phyloP scores from a whole-genome alignment of 805 yeast species.

The Ogataea trehalophila region DNA sequence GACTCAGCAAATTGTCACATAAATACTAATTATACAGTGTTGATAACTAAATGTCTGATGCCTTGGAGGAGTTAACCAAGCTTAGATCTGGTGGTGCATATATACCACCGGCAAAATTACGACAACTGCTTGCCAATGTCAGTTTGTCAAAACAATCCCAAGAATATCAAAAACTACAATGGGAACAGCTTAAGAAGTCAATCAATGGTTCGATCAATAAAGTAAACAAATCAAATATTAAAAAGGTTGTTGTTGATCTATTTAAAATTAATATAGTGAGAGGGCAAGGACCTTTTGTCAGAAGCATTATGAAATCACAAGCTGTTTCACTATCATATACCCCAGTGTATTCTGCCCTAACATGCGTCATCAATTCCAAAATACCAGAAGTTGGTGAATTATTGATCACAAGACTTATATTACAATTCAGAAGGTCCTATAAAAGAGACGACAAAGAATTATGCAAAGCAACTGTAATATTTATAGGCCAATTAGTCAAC shows the following conservation, averaged over 20 bases:
- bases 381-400: constrained; percentile 66
- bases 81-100: constrained; percentile 43
- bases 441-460: constrained; percentile 39
- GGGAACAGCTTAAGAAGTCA: constrained; percentile 48
- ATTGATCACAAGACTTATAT: constrained; percentile 45
- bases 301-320: constrained; percentile 53
- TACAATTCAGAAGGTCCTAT: constrained; percentile 54
- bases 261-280: constrained; percentile 54
- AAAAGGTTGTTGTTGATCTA: constrained; percentile 42
- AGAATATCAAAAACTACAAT: constrained; percentile 47
- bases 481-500: constrained; percentile 60
- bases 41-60: constrained; percentile 12
- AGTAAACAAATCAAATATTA: constrained; percentile 43
- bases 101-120: constrained; percentile 50
- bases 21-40: no score
- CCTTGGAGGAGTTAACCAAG: constrained; percentile 32
- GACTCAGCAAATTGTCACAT: no score
- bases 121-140: constrained; percentile 33
- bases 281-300: constrained; percentile 58
- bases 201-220: constrained; percentile 47
- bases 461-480: constrained; percentile 40
- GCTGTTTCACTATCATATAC: constrained; percentile 34
- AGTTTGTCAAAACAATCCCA: constrained; percentile 18
- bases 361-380: constrained; percentile 57
- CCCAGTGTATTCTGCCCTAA: constrained; percentile 51